Conservation (phyloP, 2,329 filamentous ascomycete species). For the Trichoderma asperellum region DNA sequence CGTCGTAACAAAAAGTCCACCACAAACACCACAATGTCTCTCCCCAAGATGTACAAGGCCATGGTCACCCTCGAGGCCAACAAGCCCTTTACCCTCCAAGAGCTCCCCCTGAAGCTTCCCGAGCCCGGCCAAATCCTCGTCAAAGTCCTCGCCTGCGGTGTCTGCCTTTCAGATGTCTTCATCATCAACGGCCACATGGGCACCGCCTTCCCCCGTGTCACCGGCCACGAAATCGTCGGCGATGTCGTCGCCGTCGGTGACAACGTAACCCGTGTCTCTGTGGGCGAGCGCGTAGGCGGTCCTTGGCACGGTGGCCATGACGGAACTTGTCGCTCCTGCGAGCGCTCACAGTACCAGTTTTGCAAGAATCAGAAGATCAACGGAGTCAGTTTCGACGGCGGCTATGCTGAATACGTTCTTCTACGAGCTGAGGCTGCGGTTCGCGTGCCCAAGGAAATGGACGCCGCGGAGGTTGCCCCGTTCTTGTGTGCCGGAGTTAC, state of each 20-base stretch:
- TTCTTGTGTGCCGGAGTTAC: constrained; percentile 68
- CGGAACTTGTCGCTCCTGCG: constrained; percentile 63
- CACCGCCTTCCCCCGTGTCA: constrained; percentile 61
- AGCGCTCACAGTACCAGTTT: constrained; percentile 67
- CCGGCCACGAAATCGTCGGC: constrained; percentile 73
- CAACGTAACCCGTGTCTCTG: constrained; percentile 58
- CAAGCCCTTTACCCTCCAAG: constrained; percentile 59
- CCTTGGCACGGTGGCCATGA: constrained; percentile 59
- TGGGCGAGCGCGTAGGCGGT: constrained; percentile 66
- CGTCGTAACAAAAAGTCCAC: not conserved
- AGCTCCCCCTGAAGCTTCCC: constrained; percentile 62
- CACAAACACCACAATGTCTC: constrained; percentile 34
- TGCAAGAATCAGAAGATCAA: constrained; percentile 67
- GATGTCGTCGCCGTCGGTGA: constrained; percentile 63
- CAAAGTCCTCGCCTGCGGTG: constrained; percentile 72
- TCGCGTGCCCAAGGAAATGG: constrained; percentile 55
- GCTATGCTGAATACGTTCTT: constrained; percentile 67
- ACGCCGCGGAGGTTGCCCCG: constrained; percentile 59
- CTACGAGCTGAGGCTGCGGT: constrained; percentile 65
- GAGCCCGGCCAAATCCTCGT: constrained; percentile 65
- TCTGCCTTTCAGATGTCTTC: constrained; percentile 67
- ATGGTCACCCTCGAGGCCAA: constrained; percentile 61
- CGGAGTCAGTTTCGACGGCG: constrained; percentile 68
- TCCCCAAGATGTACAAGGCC: constrained; percentile 70
- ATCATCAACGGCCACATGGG: constrained; percentile 56